These are phyloP conservation scores for Ocimum tenuiflorum DNA, from an alignment of 257 asterid genomes.

Conservation along the genomic window DNA sequence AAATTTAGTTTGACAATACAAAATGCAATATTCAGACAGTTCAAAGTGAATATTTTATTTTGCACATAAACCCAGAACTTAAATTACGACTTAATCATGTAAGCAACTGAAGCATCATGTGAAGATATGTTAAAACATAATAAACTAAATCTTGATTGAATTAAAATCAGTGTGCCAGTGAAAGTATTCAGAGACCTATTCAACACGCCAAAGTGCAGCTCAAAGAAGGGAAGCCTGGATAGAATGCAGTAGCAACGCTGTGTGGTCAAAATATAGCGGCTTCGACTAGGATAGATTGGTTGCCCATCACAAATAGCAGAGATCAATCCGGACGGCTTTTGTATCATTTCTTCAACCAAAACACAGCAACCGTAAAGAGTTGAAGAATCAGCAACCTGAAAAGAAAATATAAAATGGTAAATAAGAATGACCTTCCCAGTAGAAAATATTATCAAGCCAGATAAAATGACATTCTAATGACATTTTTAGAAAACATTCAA, in stretches of 20 bases:
- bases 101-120: conserved; percentile 5
- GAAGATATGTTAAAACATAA: not conserved
- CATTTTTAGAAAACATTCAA: not conserved
- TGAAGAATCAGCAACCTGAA: conserved; percentile 94
- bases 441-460: not conserved
- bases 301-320: conserved; percentile 70
- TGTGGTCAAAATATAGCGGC: conserved; percentile 79
- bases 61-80: not conserved
- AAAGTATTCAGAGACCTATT: conserved; percentile 51
- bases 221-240: conserved; percentile 90
- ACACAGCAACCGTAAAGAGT: conserved; percentile 97
- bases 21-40: not conserved
- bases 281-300: conserved; percentile 42
- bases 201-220: conserved; percentile 87
- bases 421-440: not conserved
- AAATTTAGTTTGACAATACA: not conserved
- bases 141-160: not conserved
- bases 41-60: not conserved
- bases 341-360: conserved; percentile 88
- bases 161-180: not conserved
- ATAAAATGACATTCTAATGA: not conserved
- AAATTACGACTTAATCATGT: not conserved
- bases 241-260: conserved; percentile 96
- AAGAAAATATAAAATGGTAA: conserved; percentile 9
- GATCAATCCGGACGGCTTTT: conserved; percentile 83